Percentiles rank a stretch among this genome's conserved stretches.
Evolutionary conservation across 164 flowering plant genomes (phyloP).

Genomic region (Annona cherimola): DNA sequence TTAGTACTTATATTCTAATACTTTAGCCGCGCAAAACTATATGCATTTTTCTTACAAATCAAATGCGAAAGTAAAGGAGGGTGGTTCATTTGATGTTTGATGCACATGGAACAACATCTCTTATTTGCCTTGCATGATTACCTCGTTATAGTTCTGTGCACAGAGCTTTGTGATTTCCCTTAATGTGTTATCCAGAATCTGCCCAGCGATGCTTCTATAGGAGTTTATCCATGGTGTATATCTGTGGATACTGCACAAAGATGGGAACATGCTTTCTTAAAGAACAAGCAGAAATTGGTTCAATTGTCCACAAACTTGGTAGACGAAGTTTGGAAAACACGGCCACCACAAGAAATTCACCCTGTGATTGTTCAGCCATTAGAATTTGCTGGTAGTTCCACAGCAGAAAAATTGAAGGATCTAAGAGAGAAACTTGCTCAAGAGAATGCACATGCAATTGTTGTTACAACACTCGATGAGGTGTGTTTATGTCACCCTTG

Average conservation of each 20-base stretch:
- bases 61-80: too few relatives aligned
- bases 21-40: too few relatives aligned
- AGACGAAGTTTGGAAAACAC: constrained; percentile 79
- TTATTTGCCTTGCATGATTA: too few relatives aligned
- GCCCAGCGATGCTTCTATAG: constrained; percentile 61
- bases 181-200: constrained; percentile 42
- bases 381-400: constrained; percentile 71
- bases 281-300: constrained; percentile 60
- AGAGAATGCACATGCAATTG: constrained; percentile 63
- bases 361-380: constrained; percentile 69
- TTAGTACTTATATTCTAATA: too few relatives aligned
- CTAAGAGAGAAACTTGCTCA: constrained; percentile 57
- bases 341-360: constrained; percentile 55
- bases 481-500: constrained; percentile 22
- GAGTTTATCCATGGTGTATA: constrained; percentile 87
- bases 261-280: constrained; percentile 71
- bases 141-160: too few relatives aligned
- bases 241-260: constrained; percentile 82
- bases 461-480: constrained; percentile 82
- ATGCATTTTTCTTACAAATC: too few relatives aligned
- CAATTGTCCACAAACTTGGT: constrained; percentile 69
- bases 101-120: too few relatives aligned
- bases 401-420: constrained; percentile 66
- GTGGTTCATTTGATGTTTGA: too few relatives aligned
- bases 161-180: too few relatives aligned